phyloP scores from a whole-genome alignment of 805 yeast species.

The Nakazawaea populi region DNA sequence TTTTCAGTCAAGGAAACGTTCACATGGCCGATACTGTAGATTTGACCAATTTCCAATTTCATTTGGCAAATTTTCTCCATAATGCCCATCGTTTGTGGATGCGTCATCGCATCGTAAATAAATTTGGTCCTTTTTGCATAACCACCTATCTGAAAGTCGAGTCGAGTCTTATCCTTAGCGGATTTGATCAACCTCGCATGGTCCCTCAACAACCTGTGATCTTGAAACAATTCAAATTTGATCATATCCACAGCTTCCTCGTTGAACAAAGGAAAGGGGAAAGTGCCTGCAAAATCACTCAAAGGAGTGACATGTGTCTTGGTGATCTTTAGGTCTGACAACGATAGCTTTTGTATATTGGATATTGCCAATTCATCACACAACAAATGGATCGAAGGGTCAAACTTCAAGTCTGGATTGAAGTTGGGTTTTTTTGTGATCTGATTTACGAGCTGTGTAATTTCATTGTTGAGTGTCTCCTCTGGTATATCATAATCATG shows the following conservation, averaged over 20 bases:
- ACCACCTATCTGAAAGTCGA: constrained; percentile 45
- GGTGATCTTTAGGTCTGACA: constrained; percentile 29
- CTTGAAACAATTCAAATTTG: constrained; percentile 43
- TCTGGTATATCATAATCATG: constrained; percentile 21
- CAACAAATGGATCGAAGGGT: constrained; percentile 30
- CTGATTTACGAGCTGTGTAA: constrained; percentile 13
- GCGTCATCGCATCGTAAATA: constrained; percentile 43
- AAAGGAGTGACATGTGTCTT: constrained; percentile 29
- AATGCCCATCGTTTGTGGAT: constrained; percentile 42
- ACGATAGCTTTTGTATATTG: constrained; percentile 29
- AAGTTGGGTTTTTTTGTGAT: constrained; percentile 18
- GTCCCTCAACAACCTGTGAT: constrained; percentile 30
- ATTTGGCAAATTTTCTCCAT: constrained; percentile 36
- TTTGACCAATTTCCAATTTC: constrained; percentile 39
- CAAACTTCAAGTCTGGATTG: constrained; percentile 27
- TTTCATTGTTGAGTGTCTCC: constrained; percentile 20
- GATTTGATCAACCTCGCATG: constrained; percentile 34
- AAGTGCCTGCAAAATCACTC: constrained; percentile 37
- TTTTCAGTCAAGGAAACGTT: constrained; percentile 36
- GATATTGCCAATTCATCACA: constrained; percentile 31
- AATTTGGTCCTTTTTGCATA: constrained; percentile 38
- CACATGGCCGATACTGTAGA: constrained; percentile 43
- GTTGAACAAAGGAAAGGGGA: constrained; percentile 52
- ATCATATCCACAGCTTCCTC: constrained; percentile 51
- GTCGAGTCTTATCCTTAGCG: constrained; percentile 22